phyloP scores from a whole-genome alignment of 1,284 basidiomycete species.

The Sporisorium exsertum region DNA sequence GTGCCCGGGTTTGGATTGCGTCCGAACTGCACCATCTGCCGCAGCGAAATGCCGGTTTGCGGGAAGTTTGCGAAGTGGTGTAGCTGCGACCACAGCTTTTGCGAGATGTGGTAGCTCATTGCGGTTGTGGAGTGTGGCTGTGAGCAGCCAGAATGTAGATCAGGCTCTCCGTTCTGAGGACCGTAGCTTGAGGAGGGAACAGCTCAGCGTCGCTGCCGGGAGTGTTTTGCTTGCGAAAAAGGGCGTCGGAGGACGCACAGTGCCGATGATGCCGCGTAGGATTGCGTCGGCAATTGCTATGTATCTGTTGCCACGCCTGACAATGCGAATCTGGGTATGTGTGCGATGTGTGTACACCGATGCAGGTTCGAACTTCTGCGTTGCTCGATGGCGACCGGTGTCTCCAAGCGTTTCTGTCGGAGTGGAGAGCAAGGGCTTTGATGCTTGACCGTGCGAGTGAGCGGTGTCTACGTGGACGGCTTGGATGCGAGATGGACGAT shows the following conservation, averaged over 20 bases:
- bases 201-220: constrained; percentile 5
- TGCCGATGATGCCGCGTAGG: not conserved
- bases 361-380: not conserved
- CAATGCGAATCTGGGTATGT: not conserved
- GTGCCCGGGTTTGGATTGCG: constrained; percentile 67
- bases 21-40: constrained; percentile 69
- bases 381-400: not conserved
- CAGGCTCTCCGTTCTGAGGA: not conserved
- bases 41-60: constrained; percentile 68
- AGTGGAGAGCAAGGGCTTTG: not conserved
- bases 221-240: not conserved
- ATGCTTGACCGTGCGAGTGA: not conserved
- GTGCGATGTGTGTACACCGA: not conserved
- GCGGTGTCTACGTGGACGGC: not conserved
- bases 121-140: constrained; percentile 7
- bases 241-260: constrained; percentile 13
- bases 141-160: not conserved
- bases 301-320: not conserved
- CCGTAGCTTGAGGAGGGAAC: not conserved
- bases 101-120: constrained; percentile 62
- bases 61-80: constrained; percentile 67
- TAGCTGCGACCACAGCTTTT: constrained; percentile 64
- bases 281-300: not conserved
- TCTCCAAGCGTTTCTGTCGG: not conserved
- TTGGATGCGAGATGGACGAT: not conserved